Evolutionary conservation across 768 basidiomycete genomes (phyloP), one percentile per base, ranked within the genome.

Genomic region (Suillus subaureus): DNA sequence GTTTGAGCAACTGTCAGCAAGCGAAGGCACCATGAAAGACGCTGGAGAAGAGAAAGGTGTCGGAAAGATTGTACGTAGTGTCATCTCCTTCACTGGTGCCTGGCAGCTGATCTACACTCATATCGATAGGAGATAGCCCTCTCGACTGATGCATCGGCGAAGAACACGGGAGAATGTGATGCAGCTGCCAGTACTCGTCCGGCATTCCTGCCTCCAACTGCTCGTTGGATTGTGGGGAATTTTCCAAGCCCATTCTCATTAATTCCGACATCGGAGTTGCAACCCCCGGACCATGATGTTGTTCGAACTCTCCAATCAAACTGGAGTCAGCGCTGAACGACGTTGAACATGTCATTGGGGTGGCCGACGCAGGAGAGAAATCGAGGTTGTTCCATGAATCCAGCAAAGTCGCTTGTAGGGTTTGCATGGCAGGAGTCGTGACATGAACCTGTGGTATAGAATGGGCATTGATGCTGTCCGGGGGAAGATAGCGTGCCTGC

Each of bases 51-150:
- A 60, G 58, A 21, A 40, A 42, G 58, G 39, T 28, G 3, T 42
- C 40, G 18, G 40, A 28, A 42, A 42, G 26, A 60, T 31, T 26
- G 18, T 42, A 42, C 3, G 28, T 3, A 18, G 18, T 31, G 18
- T 60, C 39, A 11, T 42, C 40, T 42, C 18, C 18, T 31, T 60
- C 40, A 40, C 40, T 13, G 2, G 57, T 18, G 18, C 26, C 28
- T 31, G 58, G 58, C 11, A 60, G 40, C 11, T 60, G 26, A 31
- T 42, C 40, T 39, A 42, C 58, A 60, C 40, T 28, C 39, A 60
- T 31, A 43, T 60, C 58, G 18, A 60, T 60, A 42, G 58, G 58
- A 31, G 58, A 60, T 28, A 60, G 18, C 40, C 58, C 58, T 60
- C 58, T 42, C 18, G 40, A 31, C 18, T 43, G 40, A 60, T 60